Base-by-base conservation (phyloP, 345 rosid species). In the Lumnitzera littorea region DNA sequence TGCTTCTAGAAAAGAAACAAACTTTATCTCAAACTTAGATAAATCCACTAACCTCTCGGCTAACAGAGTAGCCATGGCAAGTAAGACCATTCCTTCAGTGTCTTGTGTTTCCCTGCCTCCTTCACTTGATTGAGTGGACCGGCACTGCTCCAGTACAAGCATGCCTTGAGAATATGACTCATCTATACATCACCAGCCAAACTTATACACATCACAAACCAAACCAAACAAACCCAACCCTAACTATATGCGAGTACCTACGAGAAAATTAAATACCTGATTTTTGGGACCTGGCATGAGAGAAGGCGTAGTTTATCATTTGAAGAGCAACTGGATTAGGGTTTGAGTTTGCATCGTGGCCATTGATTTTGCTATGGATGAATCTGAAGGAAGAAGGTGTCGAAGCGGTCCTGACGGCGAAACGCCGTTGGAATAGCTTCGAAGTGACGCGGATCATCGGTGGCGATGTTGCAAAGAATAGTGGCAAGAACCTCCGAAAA, bases 251-350 rank as follows among this genome's bases (percentile, higher is more conserved):
- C 53, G 53, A 11, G 25, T 15, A 56, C 13, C 29, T 10, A 13
- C 29, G 51, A 15, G 48, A 24, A 24, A 27, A 11, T 25, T 5
- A 47, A 51, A 46, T 8, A 89, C 98, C 96, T 82, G 99, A 80
- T 56, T 75, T 84, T 65, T 81, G 78, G 53, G 91, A 80, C 61
- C 81, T 78, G 51, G 89, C 86, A 57, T 81, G 87, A 9, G 88
- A 80, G 62, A 86, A 86, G 64, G 96, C 97, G 72, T 84, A 88
- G 65, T 86, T 81, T 46, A 94, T 84, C 99, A 88, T 90, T 79
- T 94, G 95, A 63, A 81, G 69, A 51, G 89, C 83, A 58, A 88
- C 95, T 47, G 95, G 92, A 36, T 36, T 36, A 36, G 43, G 10
- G 43, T 36, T 36, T 36, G 43, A 0, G 61, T 77, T 83, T 5